Evolutionary conservation across 176 grass and related monocot genomes (phyloP).

Genomic region (Luzula sylvatica): DNA sequence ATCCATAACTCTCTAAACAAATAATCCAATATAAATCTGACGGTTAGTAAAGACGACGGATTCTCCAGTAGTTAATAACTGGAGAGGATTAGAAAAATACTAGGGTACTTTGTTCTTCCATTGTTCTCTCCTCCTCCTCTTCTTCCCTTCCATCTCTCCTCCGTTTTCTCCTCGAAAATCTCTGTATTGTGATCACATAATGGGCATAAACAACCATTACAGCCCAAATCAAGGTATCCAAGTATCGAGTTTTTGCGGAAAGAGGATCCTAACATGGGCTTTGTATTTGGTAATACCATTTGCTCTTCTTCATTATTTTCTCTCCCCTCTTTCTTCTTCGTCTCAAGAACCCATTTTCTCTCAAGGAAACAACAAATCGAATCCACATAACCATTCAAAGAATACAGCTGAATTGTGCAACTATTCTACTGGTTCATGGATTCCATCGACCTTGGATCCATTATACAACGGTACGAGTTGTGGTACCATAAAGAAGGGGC

Average conservation of each 20-base stretch:
- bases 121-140: not conserved
- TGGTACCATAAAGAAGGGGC: slow-evolving; percentile 44
- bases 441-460: slow-evolving; percentile 19
- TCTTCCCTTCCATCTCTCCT: not conserved
- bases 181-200: not conserved
- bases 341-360: not conserved
- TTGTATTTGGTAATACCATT: slow-evolving; percentile 14
- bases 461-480: slow-evolving; percentile 62
- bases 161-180: not conserved
- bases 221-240: not conserved
- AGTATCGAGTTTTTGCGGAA: slow-evolving; percentile 2
- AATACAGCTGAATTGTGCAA: slow-evolving; percentile 15
- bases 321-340: slow-evolving; percentile 2
- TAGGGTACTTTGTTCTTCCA: not conserved
- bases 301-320: slow-evolving; percentile 16
- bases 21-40: not conserved
- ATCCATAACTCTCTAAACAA: not conserved
- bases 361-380: not conserved
- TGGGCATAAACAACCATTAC: slow-evolving; percentile 8
- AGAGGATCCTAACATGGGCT: slow-evolving; percentile 9
- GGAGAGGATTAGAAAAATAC: not conserved
- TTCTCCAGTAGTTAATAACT: slow-evolving; percentile 3
- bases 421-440: slow-evolving; percentile 51
- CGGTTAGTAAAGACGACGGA: not conserved
- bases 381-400: not conserved